Percentiles rank a stretch among this genome's conserved stretches.
These are phyloP conservation scores for Candida orba DNA, from an alignment of 805 yeast species.

Conservation along the genomic window DNA sequence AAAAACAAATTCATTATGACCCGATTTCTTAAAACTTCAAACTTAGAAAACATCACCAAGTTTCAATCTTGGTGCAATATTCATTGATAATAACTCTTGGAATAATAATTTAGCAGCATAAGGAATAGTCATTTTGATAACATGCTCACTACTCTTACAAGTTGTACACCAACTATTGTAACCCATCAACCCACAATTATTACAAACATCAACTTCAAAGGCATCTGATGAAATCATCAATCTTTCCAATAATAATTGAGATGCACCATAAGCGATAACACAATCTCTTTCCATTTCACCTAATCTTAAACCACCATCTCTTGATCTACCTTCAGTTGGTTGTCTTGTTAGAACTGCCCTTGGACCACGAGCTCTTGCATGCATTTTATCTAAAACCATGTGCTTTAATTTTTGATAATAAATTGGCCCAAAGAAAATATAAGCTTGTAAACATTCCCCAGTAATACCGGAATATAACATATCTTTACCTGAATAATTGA, in stretches of 20 bases:
- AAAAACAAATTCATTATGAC: background rate
- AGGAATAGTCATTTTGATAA: conserved; percentile 93
- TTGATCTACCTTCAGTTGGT: conserved; percentile 97
- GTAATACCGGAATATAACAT: conserved; percentile 96
- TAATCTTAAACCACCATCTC: conserved; percentile 97
- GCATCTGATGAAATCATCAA: conserved; percentile 97
- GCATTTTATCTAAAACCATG: conserved; percentile 99
- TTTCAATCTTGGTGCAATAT: conserved; percentile 92
- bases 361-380: conserved; percentile 98
- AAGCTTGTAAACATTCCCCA: conserved; percentile 95
- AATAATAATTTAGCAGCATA: conserved; percentile 96
- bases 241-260: conserved; percentile 87
- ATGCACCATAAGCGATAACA: conserved; percentile 98
- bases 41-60: conserved; percentile 75
- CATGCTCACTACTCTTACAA: conserved; percentile 80
- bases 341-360: conserved; percentile 96
- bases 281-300: conserved; percentile 99
- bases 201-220: conserved; percentile 93
- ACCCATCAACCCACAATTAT: conserved; percentile 93
- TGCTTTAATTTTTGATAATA: conserved; percentile 97
- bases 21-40: background rate
- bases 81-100: conserved; percentile 98
- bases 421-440: conserved; percentile 97
- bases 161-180: conserved; percentile 97
- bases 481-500: conserved; percentile 92